phyloP scores from a whole-genome alignment of 768 basidiomycete genomes.

The Cystobasidiopsis lactophilus region DNA sequence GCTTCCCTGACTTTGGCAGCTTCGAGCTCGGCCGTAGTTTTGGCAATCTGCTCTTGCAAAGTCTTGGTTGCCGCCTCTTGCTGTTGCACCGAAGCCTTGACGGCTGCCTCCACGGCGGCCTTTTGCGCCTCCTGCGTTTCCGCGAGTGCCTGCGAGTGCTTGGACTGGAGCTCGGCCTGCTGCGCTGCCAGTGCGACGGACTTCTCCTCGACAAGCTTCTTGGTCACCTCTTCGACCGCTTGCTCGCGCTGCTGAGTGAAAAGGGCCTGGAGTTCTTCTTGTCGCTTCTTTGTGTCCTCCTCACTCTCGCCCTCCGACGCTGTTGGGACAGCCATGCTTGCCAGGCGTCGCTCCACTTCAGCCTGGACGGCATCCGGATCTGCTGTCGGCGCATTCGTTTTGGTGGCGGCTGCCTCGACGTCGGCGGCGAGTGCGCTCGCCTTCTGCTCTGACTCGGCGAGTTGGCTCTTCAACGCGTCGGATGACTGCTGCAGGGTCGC shows the following conservation, averaged over 20 bases:
- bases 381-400: slow-evolving; percentile 1
- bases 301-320: background rate
- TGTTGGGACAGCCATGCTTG: background rate
- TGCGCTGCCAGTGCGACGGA: slow-evolving; percentile 40
- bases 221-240: slow-evolving; percentile 20
- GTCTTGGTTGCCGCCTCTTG: slow-evolving; percentile 37
- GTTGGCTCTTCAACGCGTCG: slow-evolving; percentile 24
- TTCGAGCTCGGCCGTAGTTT: slow-evolving; percentile 15
- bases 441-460: slow-evolving; percentile 27
- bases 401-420: too few species aligned
- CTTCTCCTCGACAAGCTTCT: slow-evolving; percentile 37
- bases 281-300: background rate
- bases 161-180: slow-evolving; percentile 31
- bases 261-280: slow-evolving; percentile 12
- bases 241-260: slow-evolving; percentile 4
- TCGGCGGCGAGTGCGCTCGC: slow-evolving; percentile 12
- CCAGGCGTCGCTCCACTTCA: slow-evolving; percentile 7
- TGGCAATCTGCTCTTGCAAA: background rate
- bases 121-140: slow-evolving; percentile 10
- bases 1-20: slow-evolving; percentile 41
- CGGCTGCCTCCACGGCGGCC: slow-evolving; percentile 11
- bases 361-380: slow-evolving; percentile 6
- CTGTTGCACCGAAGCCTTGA: slow-evolving; percentile 28
- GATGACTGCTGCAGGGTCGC: slow-evolving; percentile 25
- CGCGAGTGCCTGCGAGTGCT: slow-evolving; percentile 19